A percentile compares a stretch with the other conserved stretches of the same genome.
These are phyloP conservation scores for Rosa rugosa DNA, from an alignment of 306 rosid species.

Conservation along the genomic window DNA sequence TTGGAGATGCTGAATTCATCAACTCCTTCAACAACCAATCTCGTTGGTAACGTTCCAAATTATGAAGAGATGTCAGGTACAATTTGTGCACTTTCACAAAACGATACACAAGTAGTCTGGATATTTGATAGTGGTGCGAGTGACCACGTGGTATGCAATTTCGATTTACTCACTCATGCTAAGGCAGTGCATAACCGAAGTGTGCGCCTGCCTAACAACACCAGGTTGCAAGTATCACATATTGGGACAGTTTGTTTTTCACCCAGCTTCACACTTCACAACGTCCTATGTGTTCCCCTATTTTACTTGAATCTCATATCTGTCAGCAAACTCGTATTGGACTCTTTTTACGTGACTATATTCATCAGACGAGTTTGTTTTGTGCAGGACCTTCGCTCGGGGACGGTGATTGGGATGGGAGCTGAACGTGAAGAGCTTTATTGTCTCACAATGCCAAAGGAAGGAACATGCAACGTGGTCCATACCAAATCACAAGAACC, in stretches of 20 bases:
- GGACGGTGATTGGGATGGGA: not conserved
- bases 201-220: not conserved
- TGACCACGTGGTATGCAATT: not conserved
- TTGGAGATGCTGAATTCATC: not conserved
- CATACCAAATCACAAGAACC: not conserved
- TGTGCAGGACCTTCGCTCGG: not conserved
- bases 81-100: not conserved
- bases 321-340: not conserved
- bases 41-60: not conserved
- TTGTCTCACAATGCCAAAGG: not conserved
- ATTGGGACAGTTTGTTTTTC: not conserved
- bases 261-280: not conserved
- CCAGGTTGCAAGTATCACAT: not conserved
- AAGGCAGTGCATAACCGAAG: not conserved
- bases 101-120: not conserved
- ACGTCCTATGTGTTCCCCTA: not conserved
- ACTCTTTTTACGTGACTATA: not conserved
- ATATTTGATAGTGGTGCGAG: not conserved
- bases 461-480: not conserved
- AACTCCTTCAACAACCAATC: not conserved
- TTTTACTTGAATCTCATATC: not conserved
- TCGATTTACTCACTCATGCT: not conserved
- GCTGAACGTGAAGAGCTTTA: not conserved
- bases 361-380: not conserved
- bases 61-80: not conserved